Evolutionary conservation across 192 early-diverging fungal species (phyloP).

Genomic region (Phycomyces blakesleeanus): DNA sequence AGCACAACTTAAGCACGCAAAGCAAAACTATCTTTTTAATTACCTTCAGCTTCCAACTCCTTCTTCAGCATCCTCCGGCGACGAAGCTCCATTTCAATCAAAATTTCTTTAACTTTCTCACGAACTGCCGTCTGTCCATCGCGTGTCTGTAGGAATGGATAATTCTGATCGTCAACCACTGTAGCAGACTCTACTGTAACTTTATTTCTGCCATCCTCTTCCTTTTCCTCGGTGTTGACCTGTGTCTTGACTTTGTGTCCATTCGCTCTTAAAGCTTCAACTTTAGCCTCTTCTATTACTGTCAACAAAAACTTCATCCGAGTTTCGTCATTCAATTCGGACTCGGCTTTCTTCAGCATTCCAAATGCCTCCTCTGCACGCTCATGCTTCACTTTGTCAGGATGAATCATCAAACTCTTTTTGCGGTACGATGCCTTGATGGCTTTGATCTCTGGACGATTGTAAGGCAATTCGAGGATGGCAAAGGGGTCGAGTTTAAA

Average conservation of each 20-base stretch:
- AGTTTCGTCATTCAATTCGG: constrained; percentile 46
- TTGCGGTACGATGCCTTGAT: constrained; percentile 56
- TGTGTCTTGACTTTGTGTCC: constrained; percentile 31
- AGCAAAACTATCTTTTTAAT: background rate
- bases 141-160: constrained; percentile 41
- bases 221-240: constrained; percentile 20
- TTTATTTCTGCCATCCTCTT: constrained; percentile 23
- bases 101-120: constrained; percentile 45
- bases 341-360: constrained; percentile 56
- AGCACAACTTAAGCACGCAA: background rate
- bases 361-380: constrained; percentile 53
- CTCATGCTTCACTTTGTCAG: constrained; percentile 56
- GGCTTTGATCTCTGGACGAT: constrained; percentile 39
- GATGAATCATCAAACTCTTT: constrained; percentile 61
- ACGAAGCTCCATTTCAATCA: constrained; percentile 52
- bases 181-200: constrained; percentile 28
- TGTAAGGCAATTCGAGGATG: constrained; percentile 47
- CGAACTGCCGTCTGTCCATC: constrained; percentile 43
- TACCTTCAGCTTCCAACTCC: constrained; percentile 55
- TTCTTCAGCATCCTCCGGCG: constrained; percentile 47
- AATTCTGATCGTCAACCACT: constrained; percentile 16
- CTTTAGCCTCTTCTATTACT: constrained; percentile 55
- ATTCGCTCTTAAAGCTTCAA: constrained; percentile 30
- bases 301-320: constrained; percentile 42
- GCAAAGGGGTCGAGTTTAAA: constrained; percentile 57